Conservation (phyloP, 164 flowering plant species). For the Aristolochia fimbriata region DNA sequence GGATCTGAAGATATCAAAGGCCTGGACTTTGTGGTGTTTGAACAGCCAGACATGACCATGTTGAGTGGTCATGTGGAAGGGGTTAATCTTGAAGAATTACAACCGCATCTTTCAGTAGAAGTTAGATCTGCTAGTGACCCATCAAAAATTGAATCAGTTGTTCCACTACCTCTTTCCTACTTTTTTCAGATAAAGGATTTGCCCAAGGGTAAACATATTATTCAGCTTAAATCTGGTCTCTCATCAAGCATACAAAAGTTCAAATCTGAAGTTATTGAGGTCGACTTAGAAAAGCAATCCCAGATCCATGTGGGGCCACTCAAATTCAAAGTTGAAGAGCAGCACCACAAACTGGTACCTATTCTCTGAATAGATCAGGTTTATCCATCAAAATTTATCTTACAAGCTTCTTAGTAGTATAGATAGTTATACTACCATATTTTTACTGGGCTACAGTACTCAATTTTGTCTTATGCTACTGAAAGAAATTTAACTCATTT, state of each 20-base stretch:
- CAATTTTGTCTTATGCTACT: too few species aligned
- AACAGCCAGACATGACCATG: conserved; percentile 77
- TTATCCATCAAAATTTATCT: not conserved
- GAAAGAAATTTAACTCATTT: too few species aligned
- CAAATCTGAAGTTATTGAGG: conserved; percentile 73
- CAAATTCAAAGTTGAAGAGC: conserved; percentile 53
- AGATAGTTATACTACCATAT: not conserved
- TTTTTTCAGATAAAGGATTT: conserved; percentile 80
- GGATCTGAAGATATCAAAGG: conserved; percentile 63
- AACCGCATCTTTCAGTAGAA: conserved; percentile 67
- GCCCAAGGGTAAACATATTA: conserved; percentile 62
- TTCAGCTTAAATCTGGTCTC: conserved; percentile 56
- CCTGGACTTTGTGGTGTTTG: conserved; percentile 81
- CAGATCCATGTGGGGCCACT: conserved; percentile 84
- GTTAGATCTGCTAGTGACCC: conserved; percentile 68
- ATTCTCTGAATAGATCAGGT: not conserved
- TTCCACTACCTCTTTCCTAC: conserved; percentile 76
- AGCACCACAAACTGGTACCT: conserved; percentile 67
- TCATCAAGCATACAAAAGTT: conserved; percentile 51
- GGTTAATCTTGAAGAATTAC: conserved; percentile 35
- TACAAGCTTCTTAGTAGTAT: too few species aligned
- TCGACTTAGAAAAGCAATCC: conserved; percentile 61
- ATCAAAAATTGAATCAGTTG: conserved; percentile 50
- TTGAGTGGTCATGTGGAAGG: conserved; percentile 89
- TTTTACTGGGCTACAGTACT: too few species aligned